Evolutionary conservation across 2,329 filamentous ascomycete species (phyloP), one percentile per base, ranked within the genome.

Genomic region (Sphaerulina musiva): DNA sequence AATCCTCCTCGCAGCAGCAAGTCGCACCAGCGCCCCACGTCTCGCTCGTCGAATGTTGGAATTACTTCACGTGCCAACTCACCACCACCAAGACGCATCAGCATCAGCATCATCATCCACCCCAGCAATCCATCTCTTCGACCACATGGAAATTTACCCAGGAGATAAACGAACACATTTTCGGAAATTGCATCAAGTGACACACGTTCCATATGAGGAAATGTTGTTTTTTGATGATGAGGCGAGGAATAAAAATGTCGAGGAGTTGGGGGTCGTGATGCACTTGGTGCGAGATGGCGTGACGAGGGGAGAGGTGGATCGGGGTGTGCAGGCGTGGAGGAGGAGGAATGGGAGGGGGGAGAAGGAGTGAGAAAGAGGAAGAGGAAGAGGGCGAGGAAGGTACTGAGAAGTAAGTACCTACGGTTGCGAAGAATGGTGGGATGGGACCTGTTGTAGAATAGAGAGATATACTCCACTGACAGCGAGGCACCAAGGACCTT

Each of bases 141-240:
- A 62, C 46, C 50, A 56, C 43, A 75, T 79, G 34, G 79, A 84
- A 64, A 84, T 84, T 48, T 85, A 81, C 64, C 90, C 91, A 0
- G 83, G 83, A 1, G 85, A 77, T 67, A 97, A 97, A 78, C 85
- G 86, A n/a, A 80, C 82, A 58, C 92, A 97, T 72, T 95, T 97
- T 64, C 78, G 84, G 65, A 76, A 80, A 4, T 76, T 97, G 62
- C 80, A 86, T 8, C 80, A 84, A 68, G 78, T 82, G 53, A 90
- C 86, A 11, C 83, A 83, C 1, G 70, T 96, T 2, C 73, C 76
- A 5, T 95, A 82, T 66, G 80, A 86, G 59, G 89, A 96, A 46
- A 95, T 97, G 85, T 70, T 97, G 34, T 97, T 97, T 71, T 97
- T 97, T 62, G 92, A 97, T 64, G 92, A 97, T 64, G 92, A 97